A percentile compares a stretch with the other conserved stretches of the same genome.
These are phyloP conservation scores for Tolypocladium tropicale DNA, from an alignment of 2,329 filamentous ascomycete genomes.

Conservation along the genomic window DNA sequence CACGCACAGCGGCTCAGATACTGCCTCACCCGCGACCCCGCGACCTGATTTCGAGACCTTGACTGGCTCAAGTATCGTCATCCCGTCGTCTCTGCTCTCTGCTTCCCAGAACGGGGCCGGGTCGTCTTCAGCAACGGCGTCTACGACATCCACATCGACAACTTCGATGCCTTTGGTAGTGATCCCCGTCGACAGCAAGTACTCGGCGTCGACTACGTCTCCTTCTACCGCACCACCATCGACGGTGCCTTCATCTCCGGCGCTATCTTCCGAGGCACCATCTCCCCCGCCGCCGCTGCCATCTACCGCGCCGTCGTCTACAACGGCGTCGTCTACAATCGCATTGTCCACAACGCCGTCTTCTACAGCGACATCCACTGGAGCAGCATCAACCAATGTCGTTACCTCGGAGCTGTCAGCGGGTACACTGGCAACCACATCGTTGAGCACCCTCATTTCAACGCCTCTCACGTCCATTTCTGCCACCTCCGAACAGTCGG, in stretches of 20 bases:
- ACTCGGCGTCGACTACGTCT: background rate
- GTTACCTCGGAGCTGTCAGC: background rate
- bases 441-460: background rate
- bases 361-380: background rate
- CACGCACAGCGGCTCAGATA: background rate
- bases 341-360: background rate
- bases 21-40: background rate
- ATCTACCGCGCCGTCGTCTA: background rate
- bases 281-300: too few species aligned
- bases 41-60: constrained; percentile 3
- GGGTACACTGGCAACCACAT: background rate
- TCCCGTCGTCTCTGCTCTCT: constrained; percentile 4
- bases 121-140: background rate
- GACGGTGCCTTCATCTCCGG: too few species aligned
- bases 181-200: constrained; percentile 1
- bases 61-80: constrained; percentile 1
- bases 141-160: too few species aligned
- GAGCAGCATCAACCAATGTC: background rate
- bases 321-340: background rate
- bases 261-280: too few species aligned
- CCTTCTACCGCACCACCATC: too few species aligned
- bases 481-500: background rate
- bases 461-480: background rate
- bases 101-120: background rate
- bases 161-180: background rate